Evolutionary conservation across 495 filamentous ascomycete species (phyloP), one percentile per base, ranked within the genome.

Genomic region (Penicillium pancosmium): DNA sequence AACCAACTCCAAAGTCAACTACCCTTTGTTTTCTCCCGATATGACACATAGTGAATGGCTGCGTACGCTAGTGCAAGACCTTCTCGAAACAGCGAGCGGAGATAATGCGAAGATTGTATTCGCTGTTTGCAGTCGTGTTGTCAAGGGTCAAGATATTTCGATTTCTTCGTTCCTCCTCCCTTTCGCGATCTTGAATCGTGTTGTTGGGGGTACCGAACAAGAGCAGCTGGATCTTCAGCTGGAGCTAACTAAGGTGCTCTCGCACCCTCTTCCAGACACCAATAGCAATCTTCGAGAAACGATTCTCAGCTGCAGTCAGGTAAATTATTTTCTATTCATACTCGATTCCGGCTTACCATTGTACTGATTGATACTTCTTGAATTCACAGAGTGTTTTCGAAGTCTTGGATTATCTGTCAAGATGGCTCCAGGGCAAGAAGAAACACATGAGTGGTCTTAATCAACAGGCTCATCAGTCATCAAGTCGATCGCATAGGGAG

Each of bases 151-250:
- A 62, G 92, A 97, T 70, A 82, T 91, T 18, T 85, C 88, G 0
- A 93, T 96, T 41, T 83, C 91, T 1, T 89, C 86, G 16, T 97
- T 97, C 65, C 72, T 98, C 35, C 77, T 98, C 9, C 95, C 94
- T 9, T 98, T 90, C 66, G 82, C 90, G 3, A 86, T 87, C 10
- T 63, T 96, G 41, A 93, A 97, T 69, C 82, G 88, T 41, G 81
- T 96, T 33, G 78, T 95, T 12, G 83, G 84, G 25, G 87, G 91
- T 4, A 82, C 80, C 4, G 78, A 89, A 12, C 69, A 81, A 50
- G 86, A 93, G 62, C 82, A 82, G 46, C 65, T 82, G n/a, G 82
- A 89, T 52, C 80, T 96, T 53, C 76, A 80, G n/a, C 65, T 76
- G 18, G 94, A 98, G 72, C 65, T 98, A 18, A 73, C 85, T 27